Evolutionary conservation across 345 rosid species (phyloP).

Genomic region (Excoecaria cochinchinensis): DNA sequence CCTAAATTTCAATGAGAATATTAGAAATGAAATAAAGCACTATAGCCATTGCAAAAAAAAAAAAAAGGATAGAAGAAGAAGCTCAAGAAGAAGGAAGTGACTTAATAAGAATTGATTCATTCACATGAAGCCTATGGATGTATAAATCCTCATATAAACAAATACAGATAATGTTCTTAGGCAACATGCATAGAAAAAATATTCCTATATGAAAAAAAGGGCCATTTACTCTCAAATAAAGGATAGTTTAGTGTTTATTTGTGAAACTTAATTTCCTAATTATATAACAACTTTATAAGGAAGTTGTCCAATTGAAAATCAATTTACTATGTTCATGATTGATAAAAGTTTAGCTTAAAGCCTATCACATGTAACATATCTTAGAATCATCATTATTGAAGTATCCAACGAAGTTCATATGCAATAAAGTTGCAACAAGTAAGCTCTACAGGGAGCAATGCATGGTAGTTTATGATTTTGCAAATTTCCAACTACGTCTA

Average conservation of each 20-base stretch:
- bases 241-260: not conserved
- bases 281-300: not conserved
- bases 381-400: not conserved
- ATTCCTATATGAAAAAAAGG: not conserved
- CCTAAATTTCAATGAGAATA: constrained; percentile 42
- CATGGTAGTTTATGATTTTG: not conserved
- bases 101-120: not conserved
- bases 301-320: not conserved
- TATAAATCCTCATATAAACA: constrained; percentile 8
- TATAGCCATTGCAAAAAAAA: constrained; percentile 4
- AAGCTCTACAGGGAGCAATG: not conserved
- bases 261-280: too few species aligned
- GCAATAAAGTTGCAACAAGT: not conserved
- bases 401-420: not conserved
- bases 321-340: not conserved
- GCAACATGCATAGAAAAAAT: not conserved
- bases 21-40: constrained; percentile 17
- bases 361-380: not conserved
- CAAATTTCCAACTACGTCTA: not conserved
- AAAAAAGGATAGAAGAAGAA: not conserved
- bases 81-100: not conserved
- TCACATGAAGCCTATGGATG: not conserved
- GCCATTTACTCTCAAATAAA: not conserved
- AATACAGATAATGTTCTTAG: not conserved
- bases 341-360: not conserved